Evolutionary conservation across 1,284 basidiomycete species (phyloP).

Genomic region (Melampsora americana): DNA sequence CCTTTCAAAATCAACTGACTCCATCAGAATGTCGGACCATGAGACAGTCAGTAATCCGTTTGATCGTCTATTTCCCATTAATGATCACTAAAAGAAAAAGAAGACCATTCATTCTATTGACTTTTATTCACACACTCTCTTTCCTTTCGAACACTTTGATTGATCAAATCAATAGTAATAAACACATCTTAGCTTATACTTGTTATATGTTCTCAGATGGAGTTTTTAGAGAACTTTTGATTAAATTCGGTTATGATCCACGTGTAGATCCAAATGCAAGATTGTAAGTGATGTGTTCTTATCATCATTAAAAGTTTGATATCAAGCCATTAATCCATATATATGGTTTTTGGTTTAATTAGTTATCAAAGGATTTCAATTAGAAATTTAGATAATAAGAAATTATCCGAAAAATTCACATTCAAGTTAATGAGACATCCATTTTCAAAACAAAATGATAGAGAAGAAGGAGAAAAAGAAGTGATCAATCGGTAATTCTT

Average conservation of each 20-base stretch:
- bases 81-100: constrained; percentile 2
- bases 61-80: not conserved
- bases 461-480: not conserved
- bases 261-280: constrained; percentile 67
- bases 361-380: constrained; percentile 69
- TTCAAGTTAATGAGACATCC: constrained; percentile 24
- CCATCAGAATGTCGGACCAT: constrained; percentile 66
- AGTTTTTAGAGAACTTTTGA: constrained; percentile 83
- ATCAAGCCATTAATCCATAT: too few species aligned
- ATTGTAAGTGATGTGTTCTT: constrained; percentile 60
- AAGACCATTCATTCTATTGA: not conserved
- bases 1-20: constrained; percentile 77
- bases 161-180: constrained; percentile 58
- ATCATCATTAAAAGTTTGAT: not conserved
- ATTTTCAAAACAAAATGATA: not conserved
- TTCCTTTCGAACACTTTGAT: constrained; percentile 57
- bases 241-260: constrained; percentile 86
- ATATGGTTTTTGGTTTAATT: constrained; percentile 21
- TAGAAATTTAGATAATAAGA: constrained; percentile 28
- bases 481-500: not conserved
- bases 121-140: not conserved
- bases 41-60: constrained; percentile 61
- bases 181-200: constrained; percentile 57
- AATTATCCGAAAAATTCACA: constrained; percentile 20
- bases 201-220: constrained; percentile 87